phyloP scores from a whole-genome alignment of 2,329 filamentous ascomycete species.

The Podosphaera xanthii region DNA sequence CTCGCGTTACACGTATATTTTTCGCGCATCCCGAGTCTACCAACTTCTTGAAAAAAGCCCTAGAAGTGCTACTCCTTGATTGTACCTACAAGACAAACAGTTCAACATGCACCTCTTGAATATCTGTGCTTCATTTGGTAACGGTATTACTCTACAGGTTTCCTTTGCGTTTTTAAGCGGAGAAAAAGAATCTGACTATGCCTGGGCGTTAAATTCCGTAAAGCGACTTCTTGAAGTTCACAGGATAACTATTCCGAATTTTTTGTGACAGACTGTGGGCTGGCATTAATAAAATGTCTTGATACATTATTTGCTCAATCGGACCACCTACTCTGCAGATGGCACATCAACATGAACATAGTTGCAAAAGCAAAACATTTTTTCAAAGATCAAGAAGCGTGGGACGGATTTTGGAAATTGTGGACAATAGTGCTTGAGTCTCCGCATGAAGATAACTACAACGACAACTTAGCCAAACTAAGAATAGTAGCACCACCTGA shows the following conservation, averaged over 20 bases:
- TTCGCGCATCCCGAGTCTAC: too few species aligned
- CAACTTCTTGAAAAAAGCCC: too few species aligned
- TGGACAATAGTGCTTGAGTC: not conserved
- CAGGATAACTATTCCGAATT: not conserved
- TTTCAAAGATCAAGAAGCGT: not conserved
- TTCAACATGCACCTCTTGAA: too few species aligned
- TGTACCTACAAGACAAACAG: too few species aligned
- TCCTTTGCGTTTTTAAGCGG: too few species aligned
- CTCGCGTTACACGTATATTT: too few species aligned
- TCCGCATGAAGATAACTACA: not conserved
- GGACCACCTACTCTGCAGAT: not conserved
- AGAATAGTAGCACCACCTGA: not conserved
- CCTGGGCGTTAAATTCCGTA: too few species aligned
- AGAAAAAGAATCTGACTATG: too few species aligned
- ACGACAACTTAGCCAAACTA: not conserved
- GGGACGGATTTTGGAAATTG: not conserved
- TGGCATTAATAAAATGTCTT: not conserved
- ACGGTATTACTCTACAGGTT: too few species aligned
- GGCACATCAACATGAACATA: not conserved
- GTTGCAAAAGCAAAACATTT: not conserved
- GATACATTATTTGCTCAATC: not conserved
- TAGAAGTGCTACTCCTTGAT: too few species aligned
- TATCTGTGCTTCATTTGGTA: too few species aligned
- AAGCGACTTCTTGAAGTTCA: too few species aligned
- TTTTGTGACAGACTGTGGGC: not conserved